Evolutionary conservation across 2,329 filamentous ascomycete species (phyloP).

Genomic region (Stemphylium beticola): DNA sequence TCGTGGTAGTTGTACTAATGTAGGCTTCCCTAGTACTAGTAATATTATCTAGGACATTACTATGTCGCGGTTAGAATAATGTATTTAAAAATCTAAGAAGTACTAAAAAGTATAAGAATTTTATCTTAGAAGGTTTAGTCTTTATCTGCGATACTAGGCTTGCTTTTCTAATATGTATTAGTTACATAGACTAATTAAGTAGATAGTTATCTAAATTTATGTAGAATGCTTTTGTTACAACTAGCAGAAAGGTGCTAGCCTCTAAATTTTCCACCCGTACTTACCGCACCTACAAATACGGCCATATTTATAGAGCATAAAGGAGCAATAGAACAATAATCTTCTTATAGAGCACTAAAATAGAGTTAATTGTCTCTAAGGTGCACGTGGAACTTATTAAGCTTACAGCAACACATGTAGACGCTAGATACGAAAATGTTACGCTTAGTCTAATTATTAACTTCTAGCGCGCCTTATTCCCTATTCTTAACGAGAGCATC

Average conservation of each 20-base stretch:
- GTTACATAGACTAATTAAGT: conserved; percentile 7
- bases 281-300: conserved; percentile 2
- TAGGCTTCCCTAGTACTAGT: neutral
- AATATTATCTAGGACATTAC: conserved; percentile 1
- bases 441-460: conserved; percentile 4
- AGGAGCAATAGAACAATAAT: neutral
- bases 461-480: conserved; percentile 7
- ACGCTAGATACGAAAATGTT: neutral
- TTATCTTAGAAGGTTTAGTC: neutral
- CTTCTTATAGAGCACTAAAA: conserved; percentile 1
- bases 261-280: neutral
- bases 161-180: conserved; percentile 11
- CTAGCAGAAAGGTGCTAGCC: conserved; percentile 3
- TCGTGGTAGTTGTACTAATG: conserved; percentile 1
- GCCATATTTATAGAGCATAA: neutral
- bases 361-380: conserved; percentile 2
- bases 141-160: neutral
- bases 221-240: conserved; percentile 1
- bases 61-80: neutral
- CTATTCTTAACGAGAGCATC: conserved; percentile 1
- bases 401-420: neutral
- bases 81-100: neutral
- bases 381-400: neutral
- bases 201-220: conserved; percentile 7
- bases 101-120: conserved; percentile 7